Percentiles rank a stretch among this genome's conserved stretches.
phyloP scores from a whole-genome alignment of 1,139 yeast species.

The Blastobotrys malaysiensis region DNA sequence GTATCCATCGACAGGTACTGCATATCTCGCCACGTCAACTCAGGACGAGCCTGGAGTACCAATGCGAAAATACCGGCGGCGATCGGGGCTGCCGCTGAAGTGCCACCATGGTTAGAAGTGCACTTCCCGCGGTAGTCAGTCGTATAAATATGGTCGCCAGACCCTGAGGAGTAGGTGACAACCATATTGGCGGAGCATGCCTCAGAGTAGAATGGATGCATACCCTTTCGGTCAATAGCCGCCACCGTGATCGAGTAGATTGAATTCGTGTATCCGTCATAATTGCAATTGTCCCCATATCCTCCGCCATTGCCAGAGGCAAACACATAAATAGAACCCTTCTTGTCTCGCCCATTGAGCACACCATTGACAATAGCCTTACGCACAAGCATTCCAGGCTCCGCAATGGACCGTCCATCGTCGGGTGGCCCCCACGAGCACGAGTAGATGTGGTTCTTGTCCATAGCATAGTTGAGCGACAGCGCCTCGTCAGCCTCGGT shows the following conservation, averaged over 20 bases:
- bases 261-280: slow-evolving; percentile 95
- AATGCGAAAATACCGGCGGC: slow-evolving; percentile 93
- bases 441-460: slow-evolving; percentile 81
- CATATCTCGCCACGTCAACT: slow-evolving; percentile 91
- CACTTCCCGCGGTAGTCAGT: slow-evolving; percentile 75
- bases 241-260: slow-evolving; percentile 94
- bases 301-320: slow-evolving; percentile 95
- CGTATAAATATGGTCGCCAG: slow-evolving; percentile 85
- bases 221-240: slow-evolving; percentile 80
- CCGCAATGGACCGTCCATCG: slow-evolving; percentile 81
- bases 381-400: slow-evolving; percentile 71
- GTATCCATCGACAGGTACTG: slow-evolving; percentile 77
- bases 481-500: slow-evolving; percentile 88
- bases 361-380: slow-evolving; percentile 81
- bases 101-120: slow-evolving; percentile 80
- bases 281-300: slow-evolving; percentile 84
- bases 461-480: slow-evolving; percentile 73
- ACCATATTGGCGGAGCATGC: slow-evolving; percentile 93
- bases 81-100: slow-evolving; percentile 98
- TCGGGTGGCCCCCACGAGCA: slow-evolving; percentile 99
- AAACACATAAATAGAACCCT: slow-evolving; percentile 89
- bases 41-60: slow-evolving; percentile 74
- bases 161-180: slow-evolving; percentile 91
- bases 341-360: slow-evolving; percentile 72
- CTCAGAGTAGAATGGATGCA: slow-evolving; percentile 86